phyloP scores from a whole-genome alignment of 805 yeast genomes.

The Hanseniaspora singularis region DNA sequence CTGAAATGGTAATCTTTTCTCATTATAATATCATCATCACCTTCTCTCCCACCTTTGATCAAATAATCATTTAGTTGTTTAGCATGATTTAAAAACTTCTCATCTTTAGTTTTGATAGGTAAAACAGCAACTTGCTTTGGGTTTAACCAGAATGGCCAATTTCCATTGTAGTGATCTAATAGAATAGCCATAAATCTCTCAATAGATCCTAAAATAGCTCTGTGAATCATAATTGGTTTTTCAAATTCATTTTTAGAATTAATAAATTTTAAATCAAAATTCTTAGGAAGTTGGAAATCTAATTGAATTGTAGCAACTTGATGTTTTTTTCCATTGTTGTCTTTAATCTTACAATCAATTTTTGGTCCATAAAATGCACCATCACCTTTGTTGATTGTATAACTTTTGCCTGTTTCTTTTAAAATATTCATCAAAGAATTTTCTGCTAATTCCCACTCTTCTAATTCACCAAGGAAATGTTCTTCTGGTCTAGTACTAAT shows the following conservation, averaged over 20 bases:
- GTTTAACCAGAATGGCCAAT: slow-evolving; percentile 96
- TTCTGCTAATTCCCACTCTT: slow-evolving; percentile 81
- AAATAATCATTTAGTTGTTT: slow-evolving; percentile 30
- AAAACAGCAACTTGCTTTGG: slow-evolving; percentile 81
- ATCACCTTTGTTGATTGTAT: slow-evolving; percentile 80
- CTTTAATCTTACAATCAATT: slow-evolving; percentile 74
- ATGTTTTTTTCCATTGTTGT: slow-evolving; percentile 67
- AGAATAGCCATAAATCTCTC: slow-evolving; percentile 86
- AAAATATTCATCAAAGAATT: slow-evolving; percentile 47
- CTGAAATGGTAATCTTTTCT: slow-evolving; percentile 49
- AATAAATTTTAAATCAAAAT: slow-evolving; percentile 64
- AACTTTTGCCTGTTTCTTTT: slow-evolving; percentile 40
- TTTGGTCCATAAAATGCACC: slow-evolving; percentile 97
- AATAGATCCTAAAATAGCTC: slow-evolving; percentile 90
- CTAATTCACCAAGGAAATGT: slow-evolving; percentile 60
- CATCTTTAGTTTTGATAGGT: slow-evolving; percentile 60
- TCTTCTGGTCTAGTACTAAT: slow-evolving; percentile 79
- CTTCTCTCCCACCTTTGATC: slow-evolving; percentile 31
- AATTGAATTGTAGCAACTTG: slow-evolving; percentile 93
- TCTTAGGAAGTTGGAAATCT: slow-evolving; percentile 84
- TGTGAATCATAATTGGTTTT: slow-evolving; percentile 85
- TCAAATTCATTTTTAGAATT: slow-evolving; percentile 39
- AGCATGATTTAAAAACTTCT: slow-evolving; percentile 36
- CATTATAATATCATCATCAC: slow-evolving; percentile 32
- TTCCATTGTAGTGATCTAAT: slow-evolving; percentile 80